Evolutionary conservation across 2,329 filamentous ascomycete species (phyloP).

Genomic region (Fusarium verticillioides): DNA sequence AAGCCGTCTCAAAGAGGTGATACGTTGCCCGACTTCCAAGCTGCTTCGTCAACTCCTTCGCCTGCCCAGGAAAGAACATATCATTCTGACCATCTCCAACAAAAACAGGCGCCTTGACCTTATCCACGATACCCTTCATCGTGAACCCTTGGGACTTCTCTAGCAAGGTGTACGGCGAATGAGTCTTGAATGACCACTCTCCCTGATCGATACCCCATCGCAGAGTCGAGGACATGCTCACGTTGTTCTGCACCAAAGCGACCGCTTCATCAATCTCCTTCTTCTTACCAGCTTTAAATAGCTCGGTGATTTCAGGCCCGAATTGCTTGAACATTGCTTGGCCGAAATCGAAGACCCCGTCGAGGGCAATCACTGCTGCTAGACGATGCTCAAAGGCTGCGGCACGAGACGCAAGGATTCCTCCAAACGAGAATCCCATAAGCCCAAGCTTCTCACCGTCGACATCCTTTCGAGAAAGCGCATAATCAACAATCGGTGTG

Average conservation of each 20-base stretch:
- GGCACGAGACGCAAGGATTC: constrained; percentile 53
- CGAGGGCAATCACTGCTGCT: constrained; percentile 44
- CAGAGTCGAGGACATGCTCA: background rate
- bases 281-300: background rate
- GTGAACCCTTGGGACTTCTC: constrained; percentile 14
- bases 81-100: constrained; percentile 19
- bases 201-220: constrained; percentile 12
- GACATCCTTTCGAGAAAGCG: constrained; percentile 44
- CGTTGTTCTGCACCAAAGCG: background rate
- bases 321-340: background rate
- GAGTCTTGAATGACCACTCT: constrained; percentile 18
- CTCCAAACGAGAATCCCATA: constrained; percentile 56
- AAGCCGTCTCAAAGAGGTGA: background rate
- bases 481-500: constrained; percentile 54
- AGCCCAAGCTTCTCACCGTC: constrained; percentile 50
- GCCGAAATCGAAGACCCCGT: constrained; percentile 6
- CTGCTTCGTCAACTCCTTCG: background rate
- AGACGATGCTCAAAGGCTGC: constrained; percentile 58
- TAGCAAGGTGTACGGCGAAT: background rate
- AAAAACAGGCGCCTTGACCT: constrained; percentile 40
- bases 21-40: background rate
- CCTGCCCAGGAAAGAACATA: constrained; percentile 17
- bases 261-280: background rate
- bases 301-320: background rate
- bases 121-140: constrained; percentile 18